A percentile compares a stretch with the other conserved stretches of the same genome.
Evolutionary conservation across 169 alveolate species (phyloP).

Genomic region (Plasmodium vinckei): DNA sequence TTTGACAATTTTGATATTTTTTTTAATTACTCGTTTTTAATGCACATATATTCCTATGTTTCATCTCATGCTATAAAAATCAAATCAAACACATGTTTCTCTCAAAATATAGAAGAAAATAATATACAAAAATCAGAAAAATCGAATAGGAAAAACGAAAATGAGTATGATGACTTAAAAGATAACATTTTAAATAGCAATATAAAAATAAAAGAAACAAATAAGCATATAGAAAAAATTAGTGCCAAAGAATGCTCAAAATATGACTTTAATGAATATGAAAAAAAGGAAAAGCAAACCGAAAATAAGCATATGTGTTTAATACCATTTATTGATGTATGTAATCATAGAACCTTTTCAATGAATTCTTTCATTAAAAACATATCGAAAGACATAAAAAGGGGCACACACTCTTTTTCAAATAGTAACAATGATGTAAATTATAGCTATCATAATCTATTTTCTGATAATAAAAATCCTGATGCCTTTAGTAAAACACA

Average conservation of each 20-base stretch:
- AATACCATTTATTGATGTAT: constrained; percentile 68
- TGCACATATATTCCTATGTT: constrained; percentile 59
- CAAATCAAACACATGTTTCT: not conserved
- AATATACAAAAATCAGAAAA: not conserved
- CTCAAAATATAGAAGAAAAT: not conserved
- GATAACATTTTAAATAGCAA: constrained; percentile 53
- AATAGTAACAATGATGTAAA: not conserved
- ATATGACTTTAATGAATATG: constrained; percentile 54
- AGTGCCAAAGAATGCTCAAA: constrained; percentile 36
- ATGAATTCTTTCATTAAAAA: constrained; percentile 38
- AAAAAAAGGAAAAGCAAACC: constrained; percentile 46
- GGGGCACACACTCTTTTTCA: not conserved
- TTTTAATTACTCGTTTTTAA: constrained; percentile 48
- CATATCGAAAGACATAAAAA: constrained; percentile 15
- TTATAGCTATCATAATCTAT: not conserved
- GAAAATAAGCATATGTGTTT: constrained; percentile 70
- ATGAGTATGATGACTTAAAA: constrained; percentile 6
- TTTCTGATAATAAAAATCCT: not conserved
- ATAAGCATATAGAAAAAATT: constrained; percentile 9
- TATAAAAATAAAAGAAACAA: constrained; percentile 21
- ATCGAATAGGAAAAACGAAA: not conserved
- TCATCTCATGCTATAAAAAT: constrained; percentile 49
- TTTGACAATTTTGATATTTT: constrained; percentile 39
- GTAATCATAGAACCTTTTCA: constrained; percentile 48
- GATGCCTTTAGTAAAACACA: not conserved